These are phyloP conservation scores for Kwoniella heveanensis DNA, from an alignment of 768 basidiomycete genomes.

Conservation along the genomic window DNA sequence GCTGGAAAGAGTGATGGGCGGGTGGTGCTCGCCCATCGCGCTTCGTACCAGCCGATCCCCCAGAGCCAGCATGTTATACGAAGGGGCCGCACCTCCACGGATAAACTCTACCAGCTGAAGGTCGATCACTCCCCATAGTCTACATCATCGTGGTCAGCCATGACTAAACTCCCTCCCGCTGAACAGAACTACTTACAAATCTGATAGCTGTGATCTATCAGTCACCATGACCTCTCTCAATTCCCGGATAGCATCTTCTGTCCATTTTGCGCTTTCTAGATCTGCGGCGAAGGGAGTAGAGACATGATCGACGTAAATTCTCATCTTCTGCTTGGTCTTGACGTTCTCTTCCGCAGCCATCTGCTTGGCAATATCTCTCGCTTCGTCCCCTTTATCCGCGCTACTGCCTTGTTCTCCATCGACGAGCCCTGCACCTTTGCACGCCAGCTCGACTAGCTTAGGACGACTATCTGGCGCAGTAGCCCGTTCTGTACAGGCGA, in stretches of 20 bases:
- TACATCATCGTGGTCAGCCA: slow-evolving; percentile 6
- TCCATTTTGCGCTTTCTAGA: slow-evolving; percentile 33
- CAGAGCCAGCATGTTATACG: slow-evolving; percentile 34
- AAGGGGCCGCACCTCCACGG: slow-evolving; percentile 32
- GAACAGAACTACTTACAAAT: slow-evolving; percentile 33
- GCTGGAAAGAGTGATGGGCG: slow-evolving; percentile 13
- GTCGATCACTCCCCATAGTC: slow-evolving; percentile 35
- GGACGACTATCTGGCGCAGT: slow-evolving; percentile 17
- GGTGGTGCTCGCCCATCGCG: slow-evolving; percentile 17
- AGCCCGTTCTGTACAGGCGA: slow-evolving; percentile 16
- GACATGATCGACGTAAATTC: slow-evolving; percentile 32
- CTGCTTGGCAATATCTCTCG: slow-evolving; percentile 7
- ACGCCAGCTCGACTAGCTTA: slow-evolving; percentile 31
- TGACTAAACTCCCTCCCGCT: no score
- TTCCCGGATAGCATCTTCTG: slow-evolving; percentile 31
- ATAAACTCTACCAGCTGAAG: slow-evolving; percentile 34
- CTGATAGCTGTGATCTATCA: slow-evolving; percentile 27
- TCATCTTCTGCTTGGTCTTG: slow-evolving; percentile 19
- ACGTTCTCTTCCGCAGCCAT: neutral
- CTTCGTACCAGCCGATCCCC: slow-evolving; percentile 27
- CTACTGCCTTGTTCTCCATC: slow-evolving; percentile 7
- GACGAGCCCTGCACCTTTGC: slow-evolving; percentile 26
- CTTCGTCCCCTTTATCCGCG: slow-evolving; percentile 4
- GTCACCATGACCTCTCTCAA: slow-evolving; percentile 30
- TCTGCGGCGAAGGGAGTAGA: slow-evolving; percentile 33